Conservation (phyloP, 495 filamentous ascomycete species). For the Xylaria nigripes region DNA sequence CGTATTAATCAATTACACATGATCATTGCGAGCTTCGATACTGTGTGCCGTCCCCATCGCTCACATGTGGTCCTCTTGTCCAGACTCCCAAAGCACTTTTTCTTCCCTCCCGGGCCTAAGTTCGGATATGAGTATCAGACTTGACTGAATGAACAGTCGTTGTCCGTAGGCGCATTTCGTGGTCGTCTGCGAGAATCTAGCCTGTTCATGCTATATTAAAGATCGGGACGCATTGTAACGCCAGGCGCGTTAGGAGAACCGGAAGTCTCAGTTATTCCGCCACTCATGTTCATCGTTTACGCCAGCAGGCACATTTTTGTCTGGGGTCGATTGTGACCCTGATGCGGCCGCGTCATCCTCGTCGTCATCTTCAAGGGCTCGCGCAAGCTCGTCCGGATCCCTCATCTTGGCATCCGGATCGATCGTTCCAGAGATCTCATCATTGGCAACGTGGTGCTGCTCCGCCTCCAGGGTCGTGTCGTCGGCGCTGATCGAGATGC, state of each 20-base stretch:
- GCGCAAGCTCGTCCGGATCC: conserved; percentile 49
- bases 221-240: not conserved
- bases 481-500: conserved; percentile 75
- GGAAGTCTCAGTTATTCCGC: conserved; percentile 27
- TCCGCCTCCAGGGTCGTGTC: conserved; percentile 56
- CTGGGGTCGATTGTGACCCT: conserved; percentile 5
- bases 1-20: too few relatives aligned
- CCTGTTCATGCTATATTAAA: not conserved
- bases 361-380: conserved; percentile 42
- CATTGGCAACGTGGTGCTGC: conserved; percentile 21
- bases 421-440: conserved; percentile 30
- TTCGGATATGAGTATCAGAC: not conserved
- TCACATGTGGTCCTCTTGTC: not conserved
- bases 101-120: not conserved
- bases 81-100: not conserved
- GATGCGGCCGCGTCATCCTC: conserved; percentile 29
- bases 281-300: conserved; percentile 35
- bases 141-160: not conserved
- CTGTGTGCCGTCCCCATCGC: not conserved
- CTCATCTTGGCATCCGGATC: conserved; percentile 49
- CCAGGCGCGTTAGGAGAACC: not conserved
- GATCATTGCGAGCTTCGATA: not conserved
- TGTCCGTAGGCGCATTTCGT: not conserved
- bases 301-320: conserved; percentile 21
- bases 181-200: not conserved